phyloP scores from a whole-genome alignment of 495 filamentous ascomycete genomes.

The Xylaria nigripes region DNA sequence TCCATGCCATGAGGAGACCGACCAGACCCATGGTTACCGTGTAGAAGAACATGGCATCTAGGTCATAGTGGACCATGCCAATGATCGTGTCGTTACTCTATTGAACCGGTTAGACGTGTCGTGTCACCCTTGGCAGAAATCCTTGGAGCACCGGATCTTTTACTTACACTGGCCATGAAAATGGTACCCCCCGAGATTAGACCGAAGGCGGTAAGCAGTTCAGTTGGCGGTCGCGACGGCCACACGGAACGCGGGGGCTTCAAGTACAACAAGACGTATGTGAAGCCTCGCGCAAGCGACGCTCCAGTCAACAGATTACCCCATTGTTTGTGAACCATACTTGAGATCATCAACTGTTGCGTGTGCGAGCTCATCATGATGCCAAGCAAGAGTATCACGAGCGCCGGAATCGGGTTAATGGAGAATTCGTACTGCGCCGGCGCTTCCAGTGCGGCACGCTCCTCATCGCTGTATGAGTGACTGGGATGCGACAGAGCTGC shows the following conservation, averaged over 20 bases:
- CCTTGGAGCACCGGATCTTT: background rate
- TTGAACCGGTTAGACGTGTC: conserved; percentile 1
- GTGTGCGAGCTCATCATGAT: conserved; percentile 94
- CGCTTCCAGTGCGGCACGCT: conserved; percentile 43
- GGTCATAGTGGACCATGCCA: conserved; percentile 64
- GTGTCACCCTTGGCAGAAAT: background rate
- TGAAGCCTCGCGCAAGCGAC: conserved; percentile 66
- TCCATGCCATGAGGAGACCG: conserved; percentile 79
- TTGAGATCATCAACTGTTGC: conserved; percentile 73
- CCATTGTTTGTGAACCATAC: conserved; percentile 94
- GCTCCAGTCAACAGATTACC: conserved; percentile 78
- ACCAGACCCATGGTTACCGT: conserved; percentile 81
- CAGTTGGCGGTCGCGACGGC: conserved; percentile 85
- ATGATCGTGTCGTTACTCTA: conserved; percentile 64
- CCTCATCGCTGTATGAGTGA: conserved; percentile 30
- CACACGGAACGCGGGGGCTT: conserved; percentile 75
- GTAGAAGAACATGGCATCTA: conserved; percentile 87
- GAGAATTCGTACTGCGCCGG: conserved; percentile 67
- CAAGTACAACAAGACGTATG: conserved; percentile 72
- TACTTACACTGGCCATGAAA: conserved; percentile 85
- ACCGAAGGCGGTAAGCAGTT: conserved; percentile 79
- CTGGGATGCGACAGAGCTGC: conserved; percentile 26
- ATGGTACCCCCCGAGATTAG: conserved; percentile 79
- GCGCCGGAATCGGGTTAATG: conserved; percentile 81
- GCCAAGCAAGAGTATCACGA: conserved; percentile 78